Conservation (phyloP, 352 stramenopile genomes). For the Aphanomyces astaci region DNA sequence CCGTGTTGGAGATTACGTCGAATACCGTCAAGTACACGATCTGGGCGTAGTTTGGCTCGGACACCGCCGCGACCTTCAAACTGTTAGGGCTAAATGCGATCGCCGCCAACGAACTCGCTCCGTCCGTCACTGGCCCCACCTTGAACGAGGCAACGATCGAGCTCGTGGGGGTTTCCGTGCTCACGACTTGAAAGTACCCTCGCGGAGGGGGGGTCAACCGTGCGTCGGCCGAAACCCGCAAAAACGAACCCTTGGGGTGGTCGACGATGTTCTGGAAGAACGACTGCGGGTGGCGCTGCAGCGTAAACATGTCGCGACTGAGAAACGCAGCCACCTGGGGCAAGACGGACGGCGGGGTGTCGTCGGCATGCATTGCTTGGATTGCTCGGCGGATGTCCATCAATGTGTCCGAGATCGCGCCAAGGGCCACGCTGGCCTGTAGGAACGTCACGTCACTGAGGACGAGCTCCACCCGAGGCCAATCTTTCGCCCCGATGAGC, state of each 20-base stretch:
- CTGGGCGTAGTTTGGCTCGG: not conserved
- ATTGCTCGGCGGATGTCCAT: not conserved
- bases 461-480: not conserved
- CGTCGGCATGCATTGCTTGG: not conserved
- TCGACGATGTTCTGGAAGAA: not conserved
- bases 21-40: not conserved
- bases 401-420: not conserved
- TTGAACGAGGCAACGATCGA: not conserved
- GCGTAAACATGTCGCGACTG: not conserved
- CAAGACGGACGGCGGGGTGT: not conserved
- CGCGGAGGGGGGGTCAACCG: not conserved
- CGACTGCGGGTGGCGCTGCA: not conserved
- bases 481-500: not conserved
- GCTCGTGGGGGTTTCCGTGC: not conserved
- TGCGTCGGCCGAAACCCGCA: not conserved
- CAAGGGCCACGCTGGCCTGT: not conserved
- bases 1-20: not conserved
- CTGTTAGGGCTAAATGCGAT: constrained; percentile 3
- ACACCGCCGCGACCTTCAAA: not conserved
- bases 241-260: not conserved
- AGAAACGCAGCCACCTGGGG: not conserved
- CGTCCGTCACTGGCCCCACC: not conserved
- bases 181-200: not conserved
- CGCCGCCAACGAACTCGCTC: not conserved
- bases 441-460: constrained; percentile 1